Conservation (phyloP, 176 grass and related monocot genomes). For the Neostapfia colusana region DNA sequence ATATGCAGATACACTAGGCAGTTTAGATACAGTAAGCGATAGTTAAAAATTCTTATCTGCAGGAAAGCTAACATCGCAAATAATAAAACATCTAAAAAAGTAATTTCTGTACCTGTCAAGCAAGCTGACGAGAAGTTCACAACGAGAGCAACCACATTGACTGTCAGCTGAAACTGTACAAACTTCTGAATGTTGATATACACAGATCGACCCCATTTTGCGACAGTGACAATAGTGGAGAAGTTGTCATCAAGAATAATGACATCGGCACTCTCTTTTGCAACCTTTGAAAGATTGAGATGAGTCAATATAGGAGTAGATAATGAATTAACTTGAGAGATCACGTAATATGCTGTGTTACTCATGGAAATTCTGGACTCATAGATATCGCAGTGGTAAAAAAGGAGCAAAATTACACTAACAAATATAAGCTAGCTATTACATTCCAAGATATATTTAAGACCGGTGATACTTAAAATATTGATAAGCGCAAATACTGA, state of each 20-base stretch:
- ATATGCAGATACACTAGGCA: neutral
- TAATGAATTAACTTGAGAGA: slow-evolving; percentile 1
- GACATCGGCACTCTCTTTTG: slow-evolving; percentile 95
- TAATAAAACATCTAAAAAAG: slow-evolving; percentile 9
- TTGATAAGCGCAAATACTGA: neutral
- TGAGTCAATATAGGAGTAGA: slow-evolving; percentile 25
- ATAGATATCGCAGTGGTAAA: neutral
- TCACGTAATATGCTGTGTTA: slow-evolving; percentile 16
- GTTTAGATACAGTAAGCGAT: neutral
- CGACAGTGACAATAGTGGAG: slow-evolving; percentile 93
- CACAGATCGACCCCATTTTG: slow-evolving; percentile 94
- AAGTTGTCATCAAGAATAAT: slow-evolving; percentile 99
- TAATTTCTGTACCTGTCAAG: slow-evolving; percentile 63
- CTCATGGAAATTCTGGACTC: slow-evolving; percentile 1
- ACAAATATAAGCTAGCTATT: slow-evolving; percentile 4
- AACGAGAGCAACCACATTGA: slow-evolving; percentile 90
- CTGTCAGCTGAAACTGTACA: slow-evolving; percentile 94
- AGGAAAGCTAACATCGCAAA: neutral
- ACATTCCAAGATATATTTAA: neutral
- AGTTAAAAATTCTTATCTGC: neutral
- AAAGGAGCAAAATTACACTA: slow-evolving; percentile 1
- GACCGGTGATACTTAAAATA: neutral
- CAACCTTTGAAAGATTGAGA: slow-evolving; percentile 55
- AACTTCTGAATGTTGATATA: slow-evolving; percentile 99
- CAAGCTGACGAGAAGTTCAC: slow-evolving; percentile 97